Base-by-base conservation (phyloP, 2,329 filamentous ascomycete species). In the Madurella mycetomatis region DNA sequence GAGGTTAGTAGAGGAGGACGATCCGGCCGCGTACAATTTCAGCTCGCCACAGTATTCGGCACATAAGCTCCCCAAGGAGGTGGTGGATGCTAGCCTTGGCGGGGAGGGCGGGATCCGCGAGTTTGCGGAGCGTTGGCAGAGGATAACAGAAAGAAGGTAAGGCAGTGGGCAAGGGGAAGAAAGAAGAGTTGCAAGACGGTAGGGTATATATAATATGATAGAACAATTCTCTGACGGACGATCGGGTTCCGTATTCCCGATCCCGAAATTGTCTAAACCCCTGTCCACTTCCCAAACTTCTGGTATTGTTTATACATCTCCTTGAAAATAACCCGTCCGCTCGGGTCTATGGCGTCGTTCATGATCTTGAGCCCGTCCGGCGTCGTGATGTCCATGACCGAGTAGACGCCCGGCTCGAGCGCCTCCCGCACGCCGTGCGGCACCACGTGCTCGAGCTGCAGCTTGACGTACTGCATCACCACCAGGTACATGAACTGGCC, bases 31-130 rank as follows among this genome's bases (percentile, higher is more conserved):
- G 1, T 94, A 90, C 67, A 88, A 87, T 62, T 95, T 96, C 67
- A 85, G 82, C 60, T 87, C 88, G 4, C 83, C 90, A 1, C 88
- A 92, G 65, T 97, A 95, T 70, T 96, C 91, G 58, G 92, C 94
- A 2, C 92, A 97, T 68, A 99, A 97, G 72, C 74, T 99, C 63
- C 94, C 94, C 0, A 91, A 86, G 69, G 94, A 99, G 63, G 90
- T 97, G 2, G 92, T 96, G 2, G 83, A 87, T 62, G 85, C 84
- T 17, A 81, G 83, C 61, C 65, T 81, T 61, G 80, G 80, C 1
- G 87, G 88, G 3, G 83, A 88, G 52, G 88, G 87, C 2, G 87
- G 87, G 0, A 79, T 97, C 74, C 80, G 86, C 57, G 91, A 95
- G 71, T 92, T 94, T 72, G 83, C 88, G 57, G 79, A 80, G 61